Evolutionary conservation across 148 eudicot species (phyloP), one percentile per base, ranked within the genome.

Genomic region (Simmondsia chinensis): DNA sequence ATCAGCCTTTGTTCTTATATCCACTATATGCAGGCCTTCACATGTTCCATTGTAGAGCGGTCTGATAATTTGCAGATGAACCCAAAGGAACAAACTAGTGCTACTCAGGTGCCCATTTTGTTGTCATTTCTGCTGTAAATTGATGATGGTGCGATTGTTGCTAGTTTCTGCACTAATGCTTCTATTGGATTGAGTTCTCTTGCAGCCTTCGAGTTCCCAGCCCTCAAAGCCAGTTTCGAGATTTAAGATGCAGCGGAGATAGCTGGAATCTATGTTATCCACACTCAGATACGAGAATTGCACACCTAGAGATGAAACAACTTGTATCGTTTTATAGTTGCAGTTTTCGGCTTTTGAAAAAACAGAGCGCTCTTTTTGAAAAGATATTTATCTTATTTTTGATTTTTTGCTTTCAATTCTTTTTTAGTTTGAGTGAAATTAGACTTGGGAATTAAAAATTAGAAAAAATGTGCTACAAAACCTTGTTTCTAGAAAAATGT

Each of bases 181-280:
- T 8, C 12, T 2, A 53, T 29, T 20, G 14, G 18, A 4, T 18
- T 48, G 39, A 43, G 39, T 25, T 30, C 16, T 33, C 34, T 52
- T 60, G 69, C 70, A 69, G 69, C 51, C 61, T 27, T 30, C 64
- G 34, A 50, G 54, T 9, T 28, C 66, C 35, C 46, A 55, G 36
- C 55, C 73, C 19, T 68, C 91, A 53, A 83, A 67, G 56, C 83
- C 83, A 7, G 75, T 83, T 28, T 88, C 97, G 24, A 81, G 91
- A 68, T 88, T 83, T 56, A 88, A 66, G 71, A 65, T 79, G 88
- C 80, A 68, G 46, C 75, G 87, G 55, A 73, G 65, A 59, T 69
- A 70, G 68, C n/a, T n/a, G n/a, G n/a, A n/a, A n/a, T n/a, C n/a
- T n/a, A n/a, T n/a, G n/a, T n/a, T n/a, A n/a, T n/a, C n/a, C n/a